A percentile compares a stretch with the other conserved stretches of the same genome.
Evolutionary conservation across 108 stramenopile species (phyloP).

Genomic region (Phaeodactylum tricornutum): DNA sequence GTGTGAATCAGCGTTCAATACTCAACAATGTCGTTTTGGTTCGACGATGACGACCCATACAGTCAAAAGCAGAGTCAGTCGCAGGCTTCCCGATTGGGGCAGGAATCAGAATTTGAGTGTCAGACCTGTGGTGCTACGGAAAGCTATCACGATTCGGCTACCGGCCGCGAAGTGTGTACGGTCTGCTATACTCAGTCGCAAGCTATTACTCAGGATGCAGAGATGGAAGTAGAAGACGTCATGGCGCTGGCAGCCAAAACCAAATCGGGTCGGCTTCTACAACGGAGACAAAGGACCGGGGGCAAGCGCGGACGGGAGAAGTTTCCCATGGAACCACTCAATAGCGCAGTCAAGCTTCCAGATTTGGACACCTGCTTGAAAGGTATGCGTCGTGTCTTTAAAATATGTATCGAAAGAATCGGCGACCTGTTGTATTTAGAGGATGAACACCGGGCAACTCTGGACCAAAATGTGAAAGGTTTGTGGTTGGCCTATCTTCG

Average conservation of each 20-base stretch:
- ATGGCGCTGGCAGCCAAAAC: slow-evolving; percentile 23
- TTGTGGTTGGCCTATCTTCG: slow-evolving; percentile 52
- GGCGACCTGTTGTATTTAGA: slow-evolving; percentile 12
- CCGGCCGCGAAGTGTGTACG: slow-evolving; percentile 42
- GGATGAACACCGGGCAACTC: slow-evolving; percentile 3
- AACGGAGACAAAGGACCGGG: not conserved
- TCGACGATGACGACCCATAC: too few relatives aligned
- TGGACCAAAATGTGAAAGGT: slow-evolving; percentile 12
- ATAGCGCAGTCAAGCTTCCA: slow-evolving; percentile 30
- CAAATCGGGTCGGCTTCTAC: not conserved
- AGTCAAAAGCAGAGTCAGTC: too few relatives aligned
- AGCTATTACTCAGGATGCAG: slow-evolving; percentile 24
- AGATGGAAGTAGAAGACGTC: slow-evolving; percentile 46
- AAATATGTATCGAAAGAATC: too few relatives aligned
- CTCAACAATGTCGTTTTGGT: too few relatives aligned
- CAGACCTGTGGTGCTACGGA: slow-evolving; percentile 51
- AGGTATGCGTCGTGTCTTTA: slow-evolving; percentile 36
- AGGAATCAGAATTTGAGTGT: slow-evolving; percentile 54
- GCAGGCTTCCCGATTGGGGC: too few relatives aligned
- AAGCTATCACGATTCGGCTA: slow-evolving; percentile 48
- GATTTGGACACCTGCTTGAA: slow-evolving; percentile 35
- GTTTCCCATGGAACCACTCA: slow-evolving; percentile 29
- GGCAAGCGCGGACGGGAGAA: not conserved
- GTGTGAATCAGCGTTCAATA: too few relatives aligned
- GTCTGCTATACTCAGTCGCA: slow-evolving; percentile 66